Evolutionary conservation across 306 rosid genomes (phyloP), one percentile per base, ranked within the genome.

Genomic region (Vigna hirtella): DNA sequence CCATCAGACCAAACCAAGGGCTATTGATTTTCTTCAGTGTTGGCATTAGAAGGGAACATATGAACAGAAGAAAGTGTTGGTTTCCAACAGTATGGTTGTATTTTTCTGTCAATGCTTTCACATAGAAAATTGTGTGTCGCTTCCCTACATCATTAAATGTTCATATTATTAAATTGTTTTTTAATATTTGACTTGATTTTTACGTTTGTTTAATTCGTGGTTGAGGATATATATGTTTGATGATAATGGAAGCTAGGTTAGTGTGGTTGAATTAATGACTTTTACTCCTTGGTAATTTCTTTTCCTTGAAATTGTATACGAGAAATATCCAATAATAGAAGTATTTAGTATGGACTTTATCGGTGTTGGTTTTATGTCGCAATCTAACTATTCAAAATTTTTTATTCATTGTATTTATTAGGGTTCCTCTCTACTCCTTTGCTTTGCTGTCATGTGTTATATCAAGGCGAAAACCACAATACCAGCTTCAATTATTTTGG

Each of bases 361-460:
- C 82, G 88, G 76, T 71, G 86, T 87, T 87, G 66, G 91, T 84
- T 88, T 81, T 81, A 66, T 73, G 90, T 88, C 96, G 28, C 87
- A 76, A 76, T 87, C 90, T 77, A 36, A 67, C 78, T 80, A 81
- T 82, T 47, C 24, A 11, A 76, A 68, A 68, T 36, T 70, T 48
- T 57, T 75, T 7, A 49, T 43, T 61, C 48, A 38, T 4, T 64
- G 17, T 50, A 49, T 69, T 32, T 66, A 65, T 49, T 11, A 26
- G 28, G 71, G 43, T 70, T 14, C 49, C 43, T 26, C 26, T 65
- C 64, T 68, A 5, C 56, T 77, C 59, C 61, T 81, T 74, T 68
- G 80, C 77, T 73, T 57, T 70, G 71, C 73, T 82, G 85, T 77
- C 71, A 63, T 72, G n/a, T 72, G 22, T 65, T 65, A 32, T 64